Conservation (phyloP, 1,284 basidiomycete species). For the Sanghuangporus weigelae region DNA sequence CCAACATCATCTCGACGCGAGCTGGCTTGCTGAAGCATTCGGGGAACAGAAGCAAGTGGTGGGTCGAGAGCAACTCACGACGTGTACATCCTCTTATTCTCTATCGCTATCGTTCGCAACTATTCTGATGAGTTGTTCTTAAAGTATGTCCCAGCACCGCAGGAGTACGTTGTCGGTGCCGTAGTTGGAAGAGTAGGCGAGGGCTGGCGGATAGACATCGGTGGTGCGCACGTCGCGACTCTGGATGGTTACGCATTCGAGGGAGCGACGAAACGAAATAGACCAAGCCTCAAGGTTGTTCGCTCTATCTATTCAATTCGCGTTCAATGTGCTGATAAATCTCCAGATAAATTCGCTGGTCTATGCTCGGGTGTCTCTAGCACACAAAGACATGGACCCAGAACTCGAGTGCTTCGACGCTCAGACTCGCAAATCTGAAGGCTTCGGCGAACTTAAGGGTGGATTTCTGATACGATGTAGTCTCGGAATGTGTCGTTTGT, state of each 20-base stretch:
- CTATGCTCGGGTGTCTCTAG: conserved; percentile 79
- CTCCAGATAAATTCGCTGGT: conserved; percentile 71
- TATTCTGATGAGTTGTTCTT: background rate
- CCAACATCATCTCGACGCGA: conserved; percentile 55
- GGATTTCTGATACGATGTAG: conserved; percentile 75
- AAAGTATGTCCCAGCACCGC: conserved; percentile 82
- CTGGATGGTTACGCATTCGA: conserved; percentile 83
- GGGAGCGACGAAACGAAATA: conserved; percentile 79
- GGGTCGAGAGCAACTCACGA: conserved; percentile 74
- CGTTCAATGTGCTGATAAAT: background rate
- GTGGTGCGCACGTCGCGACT: conserved; percentile 68
- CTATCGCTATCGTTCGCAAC: conserved; percentile 11
- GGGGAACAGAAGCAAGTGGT: conserved; percentile 69
- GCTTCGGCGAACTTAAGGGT: conserved; percentile 78
- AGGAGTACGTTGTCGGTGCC: conserved; percentile 76
- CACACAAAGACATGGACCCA: conserved; percentile 87
- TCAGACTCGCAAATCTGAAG: conserved; percentile 76
- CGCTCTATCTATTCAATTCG: background rate
- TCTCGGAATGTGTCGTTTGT: conserved; percentile 75
- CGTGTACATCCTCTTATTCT: conserved; percentile 43
- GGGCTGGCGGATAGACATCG: conserved; percentile 80
- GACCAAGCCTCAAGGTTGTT: conserved; percentile 74
- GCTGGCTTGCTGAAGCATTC: conserved; percentile 64
- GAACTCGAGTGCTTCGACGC: conserved; percentile 86
- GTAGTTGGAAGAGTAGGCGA: conserved; percentile 70